These are phyloP conservation scores for Trametes pubescens DNA, from an alignment of 1,284 basidiomycete species.

Conservation along the genomic window DNA sequence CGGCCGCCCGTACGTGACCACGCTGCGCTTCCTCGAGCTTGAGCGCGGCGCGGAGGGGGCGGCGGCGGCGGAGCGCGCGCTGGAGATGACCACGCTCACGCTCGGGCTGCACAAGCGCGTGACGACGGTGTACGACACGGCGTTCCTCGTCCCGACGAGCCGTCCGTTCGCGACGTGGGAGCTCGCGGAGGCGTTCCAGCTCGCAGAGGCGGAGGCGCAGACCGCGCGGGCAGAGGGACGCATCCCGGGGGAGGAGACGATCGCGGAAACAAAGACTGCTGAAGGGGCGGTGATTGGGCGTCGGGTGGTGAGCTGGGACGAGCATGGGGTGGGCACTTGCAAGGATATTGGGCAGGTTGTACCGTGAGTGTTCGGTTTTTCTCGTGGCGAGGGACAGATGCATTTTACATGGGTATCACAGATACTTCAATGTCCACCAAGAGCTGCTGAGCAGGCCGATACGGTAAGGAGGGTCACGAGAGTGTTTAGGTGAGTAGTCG, in stretches of 20 bases:
- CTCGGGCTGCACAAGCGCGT: constrained; percentile 66
- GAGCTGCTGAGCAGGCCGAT: constrained; percentile 60
- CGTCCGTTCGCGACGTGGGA: constrained; percentile 87
- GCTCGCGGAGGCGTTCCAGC: constrained; percentile 62
- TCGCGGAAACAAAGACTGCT: constrained; percentile 76
- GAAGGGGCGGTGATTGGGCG: constrained; percentile 73
- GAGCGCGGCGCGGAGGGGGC: constrained; percentile 22
- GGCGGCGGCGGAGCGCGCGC: constrained; percentile 41
- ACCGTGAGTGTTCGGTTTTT: constrained; percentile 54
- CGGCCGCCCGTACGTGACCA: constrained; percentile 59
- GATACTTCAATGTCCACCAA: constrained; percentile 87
- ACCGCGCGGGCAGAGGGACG: constrained; percentile 43
- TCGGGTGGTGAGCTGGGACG: constrained; percentile 81
- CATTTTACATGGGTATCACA: constrained; percentile 36
- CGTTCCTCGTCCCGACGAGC: constrained; percentile 73
- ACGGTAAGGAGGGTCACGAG: neutral
- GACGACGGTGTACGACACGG: constrained; percentile 78
- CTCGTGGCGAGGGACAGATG: neutral
- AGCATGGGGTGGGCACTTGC: constrained; percentile 68
- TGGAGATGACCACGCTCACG: constrained; percentile 78
- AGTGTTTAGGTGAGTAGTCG: neutral
- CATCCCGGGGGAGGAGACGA: constrained; percentile 70
- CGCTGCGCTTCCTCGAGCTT: constrained; percentile 45
- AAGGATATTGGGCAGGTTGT: constrained; percentile 64
- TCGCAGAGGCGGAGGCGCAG: constrained; percentile 51